Evolutionary conservation across 352 stramenopile species (phyloP).

Genomic region (Pythium folliculosum): DNA sequence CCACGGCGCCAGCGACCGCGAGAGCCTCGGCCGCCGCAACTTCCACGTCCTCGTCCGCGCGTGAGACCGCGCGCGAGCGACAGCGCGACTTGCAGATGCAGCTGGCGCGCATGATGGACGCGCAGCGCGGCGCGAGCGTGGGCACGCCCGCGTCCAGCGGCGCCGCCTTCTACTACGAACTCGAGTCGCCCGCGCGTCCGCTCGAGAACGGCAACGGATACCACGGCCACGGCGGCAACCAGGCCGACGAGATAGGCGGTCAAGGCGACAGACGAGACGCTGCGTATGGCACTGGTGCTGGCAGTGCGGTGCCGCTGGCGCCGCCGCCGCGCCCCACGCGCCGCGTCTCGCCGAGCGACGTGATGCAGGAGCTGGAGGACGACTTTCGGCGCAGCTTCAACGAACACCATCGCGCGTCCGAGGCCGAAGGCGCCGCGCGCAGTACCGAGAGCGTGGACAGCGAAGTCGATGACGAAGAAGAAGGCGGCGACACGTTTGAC

Average conservation of each 20-base stretch:
- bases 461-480: conserved; percentile 2
- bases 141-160: neutral
- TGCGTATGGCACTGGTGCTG: neutral
- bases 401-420: conserved; percentile 11
- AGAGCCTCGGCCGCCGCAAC: neutral
- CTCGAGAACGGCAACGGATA: conserved; percentile 3
- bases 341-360: conserved; percentile 3
- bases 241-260: neutral
- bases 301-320: no score
- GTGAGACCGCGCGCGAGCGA: conserved; percentile 2
- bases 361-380: conserved; percentile 24
- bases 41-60: neutral
- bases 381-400: conserved; percentile 16
- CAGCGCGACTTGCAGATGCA: conserved; percentile 10
- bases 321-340: neutral
- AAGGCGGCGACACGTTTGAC: conserved; percentile 4
- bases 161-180: conserved; percentile 6
- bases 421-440: neutral
- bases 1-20: neutral
- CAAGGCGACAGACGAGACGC: no score
- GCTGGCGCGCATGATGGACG: conserved; percentile 3
- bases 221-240: neutral
- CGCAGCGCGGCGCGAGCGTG: neutral
- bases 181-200: conserved; percentile 16
- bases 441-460: neutral